Base-by-base conservation (phyloP, 345 rosid genomes). In the Theobroma cacao region DNA sequence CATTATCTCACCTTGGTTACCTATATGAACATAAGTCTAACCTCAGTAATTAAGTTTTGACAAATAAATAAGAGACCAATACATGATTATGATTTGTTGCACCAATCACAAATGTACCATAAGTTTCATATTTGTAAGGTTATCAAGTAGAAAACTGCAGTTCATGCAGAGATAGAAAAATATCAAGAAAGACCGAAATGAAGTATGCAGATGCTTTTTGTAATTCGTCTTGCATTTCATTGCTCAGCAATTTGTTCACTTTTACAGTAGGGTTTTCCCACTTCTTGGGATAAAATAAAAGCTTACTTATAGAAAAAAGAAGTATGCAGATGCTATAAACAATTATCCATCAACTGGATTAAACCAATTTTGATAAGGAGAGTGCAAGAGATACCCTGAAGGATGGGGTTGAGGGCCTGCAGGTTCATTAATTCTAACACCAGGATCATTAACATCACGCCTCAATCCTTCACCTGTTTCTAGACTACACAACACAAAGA, bases 341-440 rank as follows among this genome's bases (percentile, higher is more conserved):
- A 69, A 47, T 7, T 8, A 47, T 69, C 2, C 3, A 45, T 33
- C 15, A 69, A 47, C 38, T 28, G 5, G 38, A 69, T 47, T 28
- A 28, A 69, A 69, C 55, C 73, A 68, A 47, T 17, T 17, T 38
- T 0, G 3, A 24, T 7, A 71, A 45, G 26, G 45, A 65, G 7
- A 85, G 58, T 24, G 41, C 55, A 47, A 71, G 41, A 41, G 33
- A 74, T 85, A 92, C 98, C 97, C 88, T 52, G 91, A 83, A 50
- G 90, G 94, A 80, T 86, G 87, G 78, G 65, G 55, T 75, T 79
- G 93, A 75, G 92, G 88, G 38, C 85, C 86, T 58, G 24, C 41
- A 28, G 78, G 91, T 59, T 82, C 89, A 78, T 65, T 31, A 70
- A 50, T 26, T 73, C 63, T 63, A 82, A 41, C 40, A 80, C 70